Percentiles rank a stretch among this genome's conserved stretches.
Conservation (phyloP, 2,329 filamentous ascomycete genomes). For the Ambrosiella xylebori region DNA sequence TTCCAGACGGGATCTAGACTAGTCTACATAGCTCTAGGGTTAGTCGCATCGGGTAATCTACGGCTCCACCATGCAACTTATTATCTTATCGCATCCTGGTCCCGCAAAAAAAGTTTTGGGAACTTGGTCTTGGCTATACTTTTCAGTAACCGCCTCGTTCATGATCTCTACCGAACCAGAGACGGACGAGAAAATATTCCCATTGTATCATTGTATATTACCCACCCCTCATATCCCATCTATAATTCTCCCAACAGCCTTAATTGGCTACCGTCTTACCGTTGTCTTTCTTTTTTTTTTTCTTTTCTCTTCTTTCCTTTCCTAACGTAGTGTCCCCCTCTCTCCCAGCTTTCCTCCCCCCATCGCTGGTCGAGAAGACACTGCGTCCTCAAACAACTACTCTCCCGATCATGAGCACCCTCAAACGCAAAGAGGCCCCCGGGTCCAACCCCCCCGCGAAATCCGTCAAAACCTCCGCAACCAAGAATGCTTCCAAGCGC, state of each 20-base stretch:
- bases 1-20: not conserved
- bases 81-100: constrained; percentile 13
- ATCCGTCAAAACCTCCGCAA: constrained; percentile 27
- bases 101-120: constrained; percentile 20
- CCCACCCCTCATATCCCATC: no score
- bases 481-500: constrained; percentile 25
- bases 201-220: not conserved
- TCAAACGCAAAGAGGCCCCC: constrained; percentile 42
- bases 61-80: not conserved
- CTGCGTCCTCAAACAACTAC: constrained; percentile 1
- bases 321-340: constrained; percentile 5
- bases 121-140: not conserved
- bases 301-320: not conserved
- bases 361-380: constrained; percentile 6
- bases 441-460: constrained; percentile 33
- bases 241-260: no score
- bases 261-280: not conserved
- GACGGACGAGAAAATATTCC: no score
- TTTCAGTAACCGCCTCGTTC: not conserved
- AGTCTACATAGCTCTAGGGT: not conserved
- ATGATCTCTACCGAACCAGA: not conserved
- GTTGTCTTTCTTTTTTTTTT: not conserved
- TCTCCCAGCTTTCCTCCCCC: not conserved
- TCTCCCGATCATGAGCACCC: constrained; percentile 29
- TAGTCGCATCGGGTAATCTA: not conserved